phyloP scores from a whole-genome alignment of 228 moss, liverwort and hornwort species.

The Sphagnum fallax region DNA sequence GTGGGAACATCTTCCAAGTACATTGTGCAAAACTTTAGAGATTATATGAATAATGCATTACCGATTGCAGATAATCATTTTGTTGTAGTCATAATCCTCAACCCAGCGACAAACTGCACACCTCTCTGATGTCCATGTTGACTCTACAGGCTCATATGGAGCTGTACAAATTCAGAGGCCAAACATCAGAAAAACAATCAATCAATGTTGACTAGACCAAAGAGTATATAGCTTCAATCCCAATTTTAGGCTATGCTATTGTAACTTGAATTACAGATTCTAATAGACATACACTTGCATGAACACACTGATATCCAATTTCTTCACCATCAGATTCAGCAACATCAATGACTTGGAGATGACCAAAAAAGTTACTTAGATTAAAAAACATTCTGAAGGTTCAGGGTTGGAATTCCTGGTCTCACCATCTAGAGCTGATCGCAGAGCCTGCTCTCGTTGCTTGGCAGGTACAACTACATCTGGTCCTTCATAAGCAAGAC shows the following conservation, averaged over 20 bases:
- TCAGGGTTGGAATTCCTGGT: background rate
- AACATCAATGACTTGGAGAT: background rate
- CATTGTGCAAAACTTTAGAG: no score
- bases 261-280: no score
- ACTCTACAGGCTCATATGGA: constrained; percentile 72
- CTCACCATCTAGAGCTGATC: constrained; percentile 76
- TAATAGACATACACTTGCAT: no score
- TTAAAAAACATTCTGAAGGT: no score
- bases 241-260: background rate
- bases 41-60: constrained; percentile 7
- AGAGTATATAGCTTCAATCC: background rate
- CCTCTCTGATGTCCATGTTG: constrained; percentile 97
- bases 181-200: background rate
- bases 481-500: constrained; percentile 88
- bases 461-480: constrained; percentile 64
- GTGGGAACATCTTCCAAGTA: no score
- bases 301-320: no score
- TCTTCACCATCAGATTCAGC: no score
- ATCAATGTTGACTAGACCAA: background rate
- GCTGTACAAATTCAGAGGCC: constrained; percentile 25
- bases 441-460: constrained; percentile 71
- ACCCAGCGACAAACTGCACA: constrained; percentile 99
- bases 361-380: background rate
- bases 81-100: constrained; percentile 98
- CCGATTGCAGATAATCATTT: constrained; percentile 98